phyloP scores from a whole-genome alignment of 495 filamentous ascomycete genomes.

The Trichoderma reesei region DNA sequence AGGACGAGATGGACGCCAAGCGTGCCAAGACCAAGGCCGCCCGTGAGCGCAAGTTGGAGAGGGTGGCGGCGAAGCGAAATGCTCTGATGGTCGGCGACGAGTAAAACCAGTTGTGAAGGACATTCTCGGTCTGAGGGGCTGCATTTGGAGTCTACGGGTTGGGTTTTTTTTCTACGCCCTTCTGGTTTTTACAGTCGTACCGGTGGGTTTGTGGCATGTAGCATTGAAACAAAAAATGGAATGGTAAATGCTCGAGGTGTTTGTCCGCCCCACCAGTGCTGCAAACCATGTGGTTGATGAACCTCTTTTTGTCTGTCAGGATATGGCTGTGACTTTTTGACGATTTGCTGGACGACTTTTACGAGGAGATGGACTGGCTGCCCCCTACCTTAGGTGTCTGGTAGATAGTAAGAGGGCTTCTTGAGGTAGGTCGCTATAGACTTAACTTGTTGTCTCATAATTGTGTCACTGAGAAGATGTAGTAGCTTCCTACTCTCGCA shows the following conservation, averaged over 20 bases:
- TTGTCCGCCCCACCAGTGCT: slow-evolving; percentile 10
- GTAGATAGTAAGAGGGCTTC: no score
- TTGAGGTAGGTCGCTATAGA: no score
- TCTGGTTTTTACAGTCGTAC: slow-evolving; percentile 31
- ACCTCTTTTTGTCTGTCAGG: background rate
- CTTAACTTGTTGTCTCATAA: no score
- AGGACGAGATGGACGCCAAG: slow-evolving; percentile 99
- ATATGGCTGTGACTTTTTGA: background rate
- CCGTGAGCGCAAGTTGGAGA: slow-evolving; percentile 89
- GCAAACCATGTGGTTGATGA: background rate
- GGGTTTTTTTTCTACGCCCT: slow-evolving; percentile 41
- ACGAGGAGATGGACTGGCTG: no score
- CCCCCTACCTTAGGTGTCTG: no score
- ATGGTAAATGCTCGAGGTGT: slow-evolving; percentile 10
- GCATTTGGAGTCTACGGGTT: slow-evolving; percentile 48
- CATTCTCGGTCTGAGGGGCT: slow-evolving; percentile 37
- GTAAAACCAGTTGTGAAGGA: slow-evolving; percentile 26
- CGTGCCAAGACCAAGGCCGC: slow-evolving; percentile 99
- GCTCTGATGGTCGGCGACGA: slow-evolving; percentile 72
- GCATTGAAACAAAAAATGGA: slow-evolving; percentile 34
- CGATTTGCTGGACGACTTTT: no score
- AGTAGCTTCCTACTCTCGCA: no score
- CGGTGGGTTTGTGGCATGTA: slow-evolving; percentile 37
- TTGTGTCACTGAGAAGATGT: no score
- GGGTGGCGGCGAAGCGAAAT: slow-evolving; percentile 79